Evolutionary conservation across 2,329 filamentous ascomycete species (phyloP).

Genomic region (Cercospora janseana): DNA sequence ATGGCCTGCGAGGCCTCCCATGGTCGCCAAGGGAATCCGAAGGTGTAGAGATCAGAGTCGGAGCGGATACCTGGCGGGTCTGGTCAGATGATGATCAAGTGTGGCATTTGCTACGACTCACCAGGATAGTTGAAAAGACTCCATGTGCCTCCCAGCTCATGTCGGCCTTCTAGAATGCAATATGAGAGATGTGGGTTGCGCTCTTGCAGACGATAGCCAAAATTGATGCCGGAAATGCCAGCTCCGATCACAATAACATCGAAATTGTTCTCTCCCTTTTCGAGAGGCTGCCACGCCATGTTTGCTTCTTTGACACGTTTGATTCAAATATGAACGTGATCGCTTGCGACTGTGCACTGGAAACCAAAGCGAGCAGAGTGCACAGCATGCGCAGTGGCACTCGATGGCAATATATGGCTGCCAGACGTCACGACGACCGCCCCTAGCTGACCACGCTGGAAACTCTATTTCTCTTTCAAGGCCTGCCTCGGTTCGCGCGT

Average conservation of each 20-base stretch:
- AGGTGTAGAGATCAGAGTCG: constrained; percentile 51
- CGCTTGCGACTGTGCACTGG: too few relatives aligned
- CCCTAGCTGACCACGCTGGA: neutral
- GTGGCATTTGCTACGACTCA: neutral
- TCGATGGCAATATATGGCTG: constrained; percentile 11
- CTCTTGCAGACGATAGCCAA: constrained; percentile 59
- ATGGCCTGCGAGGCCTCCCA: constrained; percentile 57
- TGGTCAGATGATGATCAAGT: neutral
- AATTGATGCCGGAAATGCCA: constrained; percentile 73
- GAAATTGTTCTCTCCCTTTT: constrained; percentile 33
- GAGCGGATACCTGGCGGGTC: constrained; percentile 52
- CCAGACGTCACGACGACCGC: constrained; percentile 7
- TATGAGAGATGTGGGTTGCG: constrained; percentile 57
- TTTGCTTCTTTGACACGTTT: too few relatives aligned
- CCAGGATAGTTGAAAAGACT: constrained; percentile 70
- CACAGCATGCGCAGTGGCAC: neutral
- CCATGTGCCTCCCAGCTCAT: constrained; percentile 72
- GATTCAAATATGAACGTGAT: too few relatives aligned
- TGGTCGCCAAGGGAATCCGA: constrained; percentile 65
- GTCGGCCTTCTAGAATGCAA: constrained; percentile 66
- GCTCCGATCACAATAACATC: constrained; percentile 65
- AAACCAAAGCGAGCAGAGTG: too few relatives aligned
- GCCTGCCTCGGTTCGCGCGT: constrained; percentile 8
- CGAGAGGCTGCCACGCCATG: constrained; percentile 28
- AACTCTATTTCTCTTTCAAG: constrained; percentile 2